A percentile compares a stretch with the other conserved stretches of the same genome.
These are phyloP conservation scores for Claviceps capensis DNA, from an alignment of 2,329 filamentous ascomycete genomes.

Conservation along the genomic window DNA sequence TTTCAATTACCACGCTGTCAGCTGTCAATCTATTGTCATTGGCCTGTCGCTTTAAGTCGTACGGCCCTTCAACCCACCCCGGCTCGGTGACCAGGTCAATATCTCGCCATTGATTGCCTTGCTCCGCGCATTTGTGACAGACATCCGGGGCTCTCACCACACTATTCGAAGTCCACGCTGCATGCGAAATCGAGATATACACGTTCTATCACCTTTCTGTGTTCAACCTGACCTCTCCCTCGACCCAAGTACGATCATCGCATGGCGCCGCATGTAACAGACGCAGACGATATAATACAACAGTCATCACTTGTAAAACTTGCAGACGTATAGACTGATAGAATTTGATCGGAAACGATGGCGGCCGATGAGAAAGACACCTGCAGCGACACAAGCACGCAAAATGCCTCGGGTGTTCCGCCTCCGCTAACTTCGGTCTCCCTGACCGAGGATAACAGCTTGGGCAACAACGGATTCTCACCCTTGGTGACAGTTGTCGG, in stretches of 20 bases:
- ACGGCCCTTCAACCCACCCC: background rate
- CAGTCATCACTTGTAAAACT: background rate
- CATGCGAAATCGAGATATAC: background rate
- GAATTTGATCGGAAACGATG: background rate
- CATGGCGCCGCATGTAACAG: background rate
- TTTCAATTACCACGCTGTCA: background rate
- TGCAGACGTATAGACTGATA: background rate
- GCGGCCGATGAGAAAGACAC: background rate
- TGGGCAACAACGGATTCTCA: constrained; percentile 31
- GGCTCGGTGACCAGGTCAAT: background rate
- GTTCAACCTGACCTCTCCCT: background rate
- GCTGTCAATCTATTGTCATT: background rate
- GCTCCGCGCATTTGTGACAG: background rate
- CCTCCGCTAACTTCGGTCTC: constrained; percentile 19
- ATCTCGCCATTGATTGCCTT: background rate
- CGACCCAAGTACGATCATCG: background rate
- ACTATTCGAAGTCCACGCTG: background rate
- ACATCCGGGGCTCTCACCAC: background rate
- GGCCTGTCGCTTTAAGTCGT: background rate
- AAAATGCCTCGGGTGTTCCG: constrained; percentile 14
- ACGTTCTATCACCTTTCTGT: background rate
- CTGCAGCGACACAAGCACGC: constrained; percentile 4
- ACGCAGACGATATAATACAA: background rate
- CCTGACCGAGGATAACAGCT: constrained; percentile 17
- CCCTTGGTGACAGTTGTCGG: constrained; percentile 70